These are phyloP conservation scores for Huntiella bhutanensis DNA, from an alignment of 2,329 filamentous ascomycete genomes.

Conservation along the genomic window DNA sequence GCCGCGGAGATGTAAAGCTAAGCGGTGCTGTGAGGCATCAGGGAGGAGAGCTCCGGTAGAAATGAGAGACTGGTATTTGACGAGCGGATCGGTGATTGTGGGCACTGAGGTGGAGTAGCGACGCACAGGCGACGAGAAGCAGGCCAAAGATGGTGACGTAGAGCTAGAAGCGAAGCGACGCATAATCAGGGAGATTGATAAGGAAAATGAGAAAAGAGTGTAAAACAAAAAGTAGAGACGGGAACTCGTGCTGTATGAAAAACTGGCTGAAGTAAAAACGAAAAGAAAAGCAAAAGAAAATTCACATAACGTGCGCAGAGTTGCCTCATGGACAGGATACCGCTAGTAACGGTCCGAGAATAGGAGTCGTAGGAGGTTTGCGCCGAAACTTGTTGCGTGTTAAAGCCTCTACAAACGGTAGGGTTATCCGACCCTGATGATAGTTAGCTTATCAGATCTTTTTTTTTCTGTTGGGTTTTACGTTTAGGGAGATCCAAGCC, in stretches of 20 bases:
- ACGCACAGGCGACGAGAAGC: background rate
- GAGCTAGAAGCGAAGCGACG: slow-evolving; percentile 1
- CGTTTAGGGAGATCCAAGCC: too few relatives aligned
- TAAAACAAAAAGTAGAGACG: background rate
- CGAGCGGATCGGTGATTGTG: slow-evolving; percentile 51
- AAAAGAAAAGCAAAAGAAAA: background rate
- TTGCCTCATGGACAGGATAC: background rate
- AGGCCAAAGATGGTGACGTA: background rate
- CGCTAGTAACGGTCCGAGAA: background rate
- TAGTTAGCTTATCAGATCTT: slow-evolving; percentile 2
- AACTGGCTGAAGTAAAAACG: background rate
- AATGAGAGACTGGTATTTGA: slow-evolving; percentile 56
- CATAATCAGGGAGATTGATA: slow-evolving; percentile 2
- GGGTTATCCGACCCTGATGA: background rate
- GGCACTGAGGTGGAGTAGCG: slow-evolving; percentile 27
- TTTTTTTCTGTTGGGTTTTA: background rate
- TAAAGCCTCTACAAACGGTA: background rate
- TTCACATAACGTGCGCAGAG: background rate
- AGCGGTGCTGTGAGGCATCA: slow-evolving; percentile 52
- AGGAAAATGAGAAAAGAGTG: background rate
- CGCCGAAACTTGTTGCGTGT: background rate
- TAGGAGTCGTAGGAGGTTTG: background rate
- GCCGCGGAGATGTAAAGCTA: slow-evolving; percentile 59
- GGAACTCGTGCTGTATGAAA: background rate
- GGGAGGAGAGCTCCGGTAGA: slow-evolving; percentile 46